phyloP scores from a whole-genome alignment of 441 rosid genomes.

The Adansonia gregorii region DNA sequence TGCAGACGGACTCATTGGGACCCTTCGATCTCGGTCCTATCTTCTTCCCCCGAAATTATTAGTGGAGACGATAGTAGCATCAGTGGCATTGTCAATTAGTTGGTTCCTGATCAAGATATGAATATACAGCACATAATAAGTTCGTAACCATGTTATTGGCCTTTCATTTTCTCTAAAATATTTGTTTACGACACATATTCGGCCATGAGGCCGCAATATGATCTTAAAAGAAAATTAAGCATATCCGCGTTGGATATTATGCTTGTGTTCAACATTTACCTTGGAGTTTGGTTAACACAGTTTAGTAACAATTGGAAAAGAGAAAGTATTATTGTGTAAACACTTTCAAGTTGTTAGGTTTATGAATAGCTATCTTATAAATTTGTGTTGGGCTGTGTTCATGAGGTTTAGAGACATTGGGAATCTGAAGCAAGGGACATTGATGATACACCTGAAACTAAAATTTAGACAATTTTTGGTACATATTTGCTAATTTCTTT shows the following conservation, averaged over 20 bases:
- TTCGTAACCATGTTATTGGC: not conserved
- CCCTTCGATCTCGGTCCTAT: conserved; percentile 80
- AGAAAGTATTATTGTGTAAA: not conserved
- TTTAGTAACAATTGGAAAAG: too few relatives aligned
- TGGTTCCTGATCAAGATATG: conserved; percentile 17
- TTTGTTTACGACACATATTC: too few relatives aligned
- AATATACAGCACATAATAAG: not conserved
- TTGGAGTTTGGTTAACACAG: too few relatives aligned
- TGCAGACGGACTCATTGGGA: conserved; percentile 81
- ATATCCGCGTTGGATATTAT: too few relatives aligned
- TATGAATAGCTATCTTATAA: not conserved
- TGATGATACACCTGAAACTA: not conserved
- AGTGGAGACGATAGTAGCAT: conserved; percentile 50
- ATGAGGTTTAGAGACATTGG: not conserved
- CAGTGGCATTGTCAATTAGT: conserved; percentile 31
- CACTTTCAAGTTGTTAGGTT: not conserved
- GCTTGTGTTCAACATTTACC: not conserved
- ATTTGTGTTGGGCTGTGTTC: not conserved
- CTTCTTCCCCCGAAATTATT: conserved; percentile 57
- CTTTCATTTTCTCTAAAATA: not conserved
- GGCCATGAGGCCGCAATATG: too few relatives aligned
- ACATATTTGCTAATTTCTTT: too few relatives aligned
- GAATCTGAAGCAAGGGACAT: not conserved
- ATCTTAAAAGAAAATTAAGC: too few relatives aligned
- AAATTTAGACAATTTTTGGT: too few relatives aligned